These are phyloP conservation scores for Hemerocallis citrina DNA, from an alignment of 106 monocot genomes.

Conservation along the genomic window DNA sequence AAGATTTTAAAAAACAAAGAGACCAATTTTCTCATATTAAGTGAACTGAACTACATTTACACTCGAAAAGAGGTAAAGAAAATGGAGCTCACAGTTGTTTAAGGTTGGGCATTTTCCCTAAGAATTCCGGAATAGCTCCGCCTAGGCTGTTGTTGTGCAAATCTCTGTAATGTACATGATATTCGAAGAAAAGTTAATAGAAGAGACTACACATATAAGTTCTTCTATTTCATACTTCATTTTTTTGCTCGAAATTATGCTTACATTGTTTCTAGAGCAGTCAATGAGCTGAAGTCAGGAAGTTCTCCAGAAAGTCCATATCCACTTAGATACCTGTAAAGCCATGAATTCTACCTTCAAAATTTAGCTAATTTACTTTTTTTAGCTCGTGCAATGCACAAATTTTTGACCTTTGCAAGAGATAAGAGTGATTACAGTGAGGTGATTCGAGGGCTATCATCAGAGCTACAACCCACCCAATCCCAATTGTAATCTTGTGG, in stretches of 20 bases:
- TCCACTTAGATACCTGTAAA: slow-evolving; percentile 16
- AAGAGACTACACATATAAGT: too few relatives aligned
- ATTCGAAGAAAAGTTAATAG: too few relatives aligned
- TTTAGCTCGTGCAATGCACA: too few relatives aligned
- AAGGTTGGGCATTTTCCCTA: slow-evolving; percentile 10
- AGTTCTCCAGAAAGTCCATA: slow-evolving; percentile 18
- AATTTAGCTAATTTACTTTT: too few relatives aligned
- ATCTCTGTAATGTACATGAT: slow-evolving; percentile 20
- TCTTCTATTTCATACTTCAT: too few relatives aligned
- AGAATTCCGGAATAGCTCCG: slow-evolving; percentile 22
- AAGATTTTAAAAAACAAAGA: not conserved
- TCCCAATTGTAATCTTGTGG: slow-evolving; percentile 20
- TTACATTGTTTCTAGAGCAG: slow-evolving; percentile 16
- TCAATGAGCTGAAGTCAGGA: slow-evolving; percentile 19
- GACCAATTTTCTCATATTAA: not conserved
- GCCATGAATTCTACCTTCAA: too few relatives aligned
- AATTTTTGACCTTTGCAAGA: too few relatives aligned
- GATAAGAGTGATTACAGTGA: slow-evolving; percentile 13
- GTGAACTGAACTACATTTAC: not conserved
- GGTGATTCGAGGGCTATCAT: slow-evolving; percentile 15
- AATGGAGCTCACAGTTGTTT: slow-evolving; percentile 16
- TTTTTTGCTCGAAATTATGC: not conserved
- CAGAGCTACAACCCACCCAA: slow-evolving; percentile 20
- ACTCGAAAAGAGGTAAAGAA: not conserved
- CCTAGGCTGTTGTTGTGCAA: slow-evolving; percentile 17